These are phyloP conservation scores for Orbilia brochopaga DNA, from an alignment of 2,329 filamentous ascomycete species.

Conservation along the genomic window DNA sequence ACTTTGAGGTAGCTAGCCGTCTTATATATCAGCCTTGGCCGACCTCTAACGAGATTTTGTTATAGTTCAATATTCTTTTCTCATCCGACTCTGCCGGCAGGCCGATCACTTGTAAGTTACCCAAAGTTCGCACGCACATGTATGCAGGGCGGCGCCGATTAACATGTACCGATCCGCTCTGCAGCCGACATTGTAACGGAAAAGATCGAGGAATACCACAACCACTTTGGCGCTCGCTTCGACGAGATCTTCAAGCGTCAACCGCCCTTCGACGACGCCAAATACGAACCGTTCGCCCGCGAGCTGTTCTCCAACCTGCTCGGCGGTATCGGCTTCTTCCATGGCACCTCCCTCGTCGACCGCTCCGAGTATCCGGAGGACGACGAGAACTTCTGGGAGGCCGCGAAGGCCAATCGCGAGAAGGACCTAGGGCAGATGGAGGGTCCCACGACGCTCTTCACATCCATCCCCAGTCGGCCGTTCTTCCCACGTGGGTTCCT, in stretches of 20 bases:
- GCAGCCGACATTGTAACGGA: constrained; percentile 68
- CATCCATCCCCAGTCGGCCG: constrained; percentile 85
- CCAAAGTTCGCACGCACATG: neutral
- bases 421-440: constrained; percentile 64
- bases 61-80: constrained; percentile 84
- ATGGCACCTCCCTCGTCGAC: constrained; percentile 86
- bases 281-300: constrained; percentile 80
- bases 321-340: constrained; percentile 93
- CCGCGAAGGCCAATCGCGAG: constrained; percentile 74
- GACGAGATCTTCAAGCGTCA: constrained; percentile 73
- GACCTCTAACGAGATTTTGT: constrained; percentile 14
- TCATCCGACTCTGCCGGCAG: constrained; percentile 73
- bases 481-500: constrained; percentile 97
- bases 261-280: constrained; percentile 73
- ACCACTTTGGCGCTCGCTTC: constrained; percentile 77
- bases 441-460: constrained; percentile 86
- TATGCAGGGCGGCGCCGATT: constrained; percentile 11
- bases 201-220: constrained; percentile 70
- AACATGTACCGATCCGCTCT: constrained; percentile 50
- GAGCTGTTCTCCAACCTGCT: constrained; percentile 93
- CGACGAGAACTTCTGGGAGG: constrained; percentile 93
- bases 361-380: constrained; percentile 95
- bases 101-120: constrained; percentile 62
- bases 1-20: constrained; percentile 68
- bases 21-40: constrained; percentile 13